Conservation (phyloP, 768 basidiomycete genomes). For the Russula dissimulans region DNA sequence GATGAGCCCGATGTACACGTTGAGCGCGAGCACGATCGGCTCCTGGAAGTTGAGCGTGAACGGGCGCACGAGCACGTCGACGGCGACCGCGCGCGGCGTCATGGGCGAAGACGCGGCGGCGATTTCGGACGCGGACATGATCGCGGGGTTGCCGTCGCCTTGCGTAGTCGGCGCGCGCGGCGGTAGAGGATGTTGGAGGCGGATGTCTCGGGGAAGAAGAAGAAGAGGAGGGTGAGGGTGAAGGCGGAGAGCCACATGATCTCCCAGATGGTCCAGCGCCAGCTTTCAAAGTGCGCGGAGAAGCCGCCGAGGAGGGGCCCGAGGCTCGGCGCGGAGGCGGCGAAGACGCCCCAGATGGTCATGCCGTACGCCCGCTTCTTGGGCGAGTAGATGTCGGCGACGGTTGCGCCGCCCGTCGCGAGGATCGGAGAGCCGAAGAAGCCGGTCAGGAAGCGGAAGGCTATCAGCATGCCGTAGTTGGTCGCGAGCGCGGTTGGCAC, state of each 20-base stretch:
- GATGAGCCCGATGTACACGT: slow-evolving; percentile 27
- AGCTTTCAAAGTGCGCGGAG: slow-evolving; percentile 25
- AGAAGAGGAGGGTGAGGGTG: slow-evolving; percentile 24
- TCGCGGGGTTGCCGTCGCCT: slow-evolving; percentile 25
- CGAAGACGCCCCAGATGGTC: slow-evolving; percentile 25
- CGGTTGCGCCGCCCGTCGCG: slow-evolving; percentile 27
- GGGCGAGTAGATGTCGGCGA: slow-evolving; percentile 22
- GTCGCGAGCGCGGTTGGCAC: slow-evolving; percentile 28
- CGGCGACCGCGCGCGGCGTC: slow-evolving; percentile 17
- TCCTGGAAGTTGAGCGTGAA: slow-evolving; percentile 26
- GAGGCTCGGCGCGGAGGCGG: slow-evolving; percentile 25
- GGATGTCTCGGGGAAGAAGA: slow-evolving; percentile 28
- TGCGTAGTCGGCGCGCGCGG: slow-evolving; percentile 26
- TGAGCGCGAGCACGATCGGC: slow-evolving; percentile 26
- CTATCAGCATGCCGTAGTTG: slow-evolving; percentile 27
- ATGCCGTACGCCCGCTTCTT: slow-evolving; percentile 24
- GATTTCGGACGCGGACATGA: slow-evolving; percentile 25
- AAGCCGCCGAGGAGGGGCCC: slow-evolving; percentile 30
- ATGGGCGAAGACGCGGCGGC: slow-evolving; percentile 13
- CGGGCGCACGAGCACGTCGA: slow-evolving; percentile 26
- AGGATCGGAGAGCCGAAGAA: slow-evolving; percentile 29
- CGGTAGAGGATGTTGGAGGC: slow-evolving; percentile 25
- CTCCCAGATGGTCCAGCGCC: slow-evolving; percentile 31
- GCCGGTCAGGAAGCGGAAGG: slow-evolving; percentile 29
- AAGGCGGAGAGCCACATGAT: slow-evolving; percentile 27